phyloP scores from a whole-genome alignment of 2,329 filamentous ascomycete genomes.

The Corniculantispora saksenae region DNA sequence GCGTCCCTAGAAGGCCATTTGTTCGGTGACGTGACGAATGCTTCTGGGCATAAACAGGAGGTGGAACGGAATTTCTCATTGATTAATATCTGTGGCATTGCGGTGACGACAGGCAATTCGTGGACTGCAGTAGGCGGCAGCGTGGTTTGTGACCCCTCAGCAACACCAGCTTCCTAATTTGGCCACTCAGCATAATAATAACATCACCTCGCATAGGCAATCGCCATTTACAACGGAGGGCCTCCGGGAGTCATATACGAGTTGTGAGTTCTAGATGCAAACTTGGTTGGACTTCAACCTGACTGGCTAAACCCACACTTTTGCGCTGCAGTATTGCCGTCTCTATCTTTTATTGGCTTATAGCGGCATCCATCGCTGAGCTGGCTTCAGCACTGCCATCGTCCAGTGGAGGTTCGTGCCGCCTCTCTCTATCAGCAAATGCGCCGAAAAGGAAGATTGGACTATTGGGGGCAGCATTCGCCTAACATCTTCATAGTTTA shows the following conservation, averaged over 20 bases:
- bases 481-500: slow-evolving; percentile 43
- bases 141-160: slow-evolving; percentile 8
- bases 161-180: too few relatives aligned
- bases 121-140: slow-evolving; percentile 23
- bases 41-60: slow-evolving; percentile 23
- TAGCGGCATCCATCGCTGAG: slow-evolving; percentile 61
- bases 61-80: slow-evolving; percentile 23
- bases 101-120: slow-evolving; percentile 22
- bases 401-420: slow-evolving; percentile 44
- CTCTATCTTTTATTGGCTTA: slow-evolving; percentile 56
- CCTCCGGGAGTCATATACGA: slow-evolving; percentile 64
- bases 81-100: slow-evolving; percentile 22
- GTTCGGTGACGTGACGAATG: slow-evolving; percentile 6
- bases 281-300: not conserved
- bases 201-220: slow-evolving; percentile 19
- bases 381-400: slow-evolving; percentile 63
- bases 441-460: too few relatives aligned
- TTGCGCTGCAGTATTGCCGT: slow-evolving; percentile 32
- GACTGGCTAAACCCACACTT: not conserved
- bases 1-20: not conserved
- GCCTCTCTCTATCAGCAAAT: too few relatives aligned
- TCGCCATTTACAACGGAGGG: slow-evolving; percentile 62
- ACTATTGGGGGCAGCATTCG: too few relatives aligned
- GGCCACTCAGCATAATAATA: not conserved
- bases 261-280: slow-evolving; percentile 36